Conservation (phyloP, 495 filamentous ascomycete species). For the Thermothielavioides terrestris region DNA sequence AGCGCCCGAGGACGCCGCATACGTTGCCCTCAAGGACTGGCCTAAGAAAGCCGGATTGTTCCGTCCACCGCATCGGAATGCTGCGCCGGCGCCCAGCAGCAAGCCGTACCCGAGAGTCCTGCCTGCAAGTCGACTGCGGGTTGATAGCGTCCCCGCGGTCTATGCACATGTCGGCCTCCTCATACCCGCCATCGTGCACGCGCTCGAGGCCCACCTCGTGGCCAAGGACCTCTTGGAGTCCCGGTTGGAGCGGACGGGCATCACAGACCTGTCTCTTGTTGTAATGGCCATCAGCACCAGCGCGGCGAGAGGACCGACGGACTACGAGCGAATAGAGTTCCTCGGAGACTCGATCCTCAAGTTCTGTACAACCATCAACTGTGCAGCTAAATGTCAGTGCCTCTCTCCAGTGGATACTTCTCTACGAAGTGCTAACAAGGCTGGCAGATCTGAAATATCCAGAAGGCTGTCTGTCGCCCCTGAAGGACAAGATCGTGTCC, state of each 20-base stretch:
- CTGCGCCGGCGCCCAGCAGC: neutral
- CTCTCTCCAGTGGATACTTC: neutral
- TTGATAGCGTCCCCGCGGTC: slow-evolving; percentile 49
- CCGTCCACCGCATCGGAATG: slow-evolving; percentile 23
- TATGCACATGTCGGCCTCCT: slow-evolving; percentile 61
- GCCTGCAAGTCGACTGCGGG: slow-evolving; percentile 26
- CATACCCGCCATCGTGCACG: slow-evolving; percentile 65
- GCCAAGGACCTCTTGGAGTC: slow-evolving; percentile 54
- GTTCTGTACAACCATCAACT: slow-evolving; percentile 55
- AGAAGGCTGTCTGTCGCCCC: slow-evolving; percentile 65
- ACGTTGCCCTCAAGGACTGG: slow-evolving; percentile 43
- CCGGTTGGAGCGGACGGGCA: slow-evolving; percentile 46
- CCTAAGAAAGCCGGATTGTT: slow-evolving; percentile 55
- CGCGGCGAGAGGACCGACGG: slow-evolving; percentile 46
- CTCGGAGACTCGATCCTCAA: slow-evolving; percentile 86
- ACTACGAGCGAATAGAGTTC: slow-evolving; percentile 88
- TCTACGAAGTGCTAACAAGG: neutral
- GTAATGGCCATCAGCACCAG: slow-evolving; percentile 67
- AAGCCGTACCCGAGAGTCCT: slow-evolving; percentile 29
- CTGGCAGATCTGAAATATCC: slow-evolving; percentile 53
- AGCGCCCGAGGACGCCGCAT: slow-evolving; percentile 32
- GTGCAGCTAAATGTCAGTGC: slow-evolving; percentile 49
- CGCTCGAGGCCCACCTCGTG: slow-evolving; percentile 55
- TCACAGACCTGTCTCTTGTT: slow-evolving; percentile 50
- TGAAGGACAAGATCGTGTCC: slow-evolving; percentile 61